Evolutionary conservation across 768 basidiomycete genomes (phyloP).

Genomic region (Tricholoma flavovirens): DNA sequence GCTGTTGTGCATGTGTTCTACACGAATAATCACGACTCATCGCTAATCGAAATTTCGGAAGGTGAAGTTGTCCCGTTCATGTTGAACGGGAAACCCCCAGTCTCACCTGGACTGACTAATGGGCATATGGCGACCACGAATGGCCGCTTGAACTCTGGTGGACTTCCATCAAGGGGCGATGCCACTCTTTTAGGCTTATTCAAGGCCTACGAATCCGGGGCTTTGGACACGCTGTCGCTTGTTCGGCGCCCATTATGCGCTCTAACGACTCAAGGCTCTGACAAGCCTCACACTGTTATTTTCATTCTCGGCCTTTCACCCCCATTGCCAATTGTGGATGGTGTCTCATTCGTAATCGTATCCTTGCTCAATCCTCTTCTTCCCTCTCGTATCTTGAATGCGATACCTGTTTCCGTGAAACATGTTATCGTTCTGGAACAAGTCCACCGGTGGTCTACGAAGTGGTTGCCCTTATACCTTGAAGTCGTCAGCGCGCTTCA

Average conservation of each 20-base stretch:
- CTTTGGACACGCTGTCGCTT: constrained; percentile 56
- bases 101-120: constrained; percentile 25
- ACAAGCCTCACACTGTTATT: constrained; percentile 59
- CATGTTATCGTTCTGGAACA: constrained; percentile 83
- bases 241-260: constrained; percentile 59
- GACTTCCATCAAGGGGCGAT: constrained; percentile 18
- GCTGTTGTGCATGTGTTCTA: constrained; percentile 88
- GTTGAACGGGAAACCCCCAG: constrained; percentile 35
- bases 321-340: constrained; percentile 41
- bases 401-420: constrained; percentile 56
- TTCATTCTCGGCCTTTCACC: constrained; percentile 59
- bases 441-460: constrained; percentile 65
- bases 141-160: constrained; percentile 3
- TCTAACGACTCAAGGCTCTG: constrained; percentile 43
- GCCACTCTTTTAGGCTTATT: constrained; percentile 29
- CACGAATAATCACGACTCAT: constrained; percentile 30
- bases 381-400: constrained; percentile 45
- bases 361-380: constrained; percentile 71
- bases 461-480: constrained; percentile 85
- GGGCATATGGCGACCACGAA: constrained; percentile 10
- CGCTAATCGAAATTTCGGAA: constrained; percentile 48
- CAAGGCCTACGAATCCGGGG: constrained; percentile 63
- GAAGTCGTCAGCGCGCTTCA: constrained; percentile 75
- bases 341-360: constrained; percentile 58
- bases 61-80: constrained; percentile 60